Evolutionary conservation across 129 eudicot species (phyloP).

Genomic region (Helianthus tuberosus): DNA sequence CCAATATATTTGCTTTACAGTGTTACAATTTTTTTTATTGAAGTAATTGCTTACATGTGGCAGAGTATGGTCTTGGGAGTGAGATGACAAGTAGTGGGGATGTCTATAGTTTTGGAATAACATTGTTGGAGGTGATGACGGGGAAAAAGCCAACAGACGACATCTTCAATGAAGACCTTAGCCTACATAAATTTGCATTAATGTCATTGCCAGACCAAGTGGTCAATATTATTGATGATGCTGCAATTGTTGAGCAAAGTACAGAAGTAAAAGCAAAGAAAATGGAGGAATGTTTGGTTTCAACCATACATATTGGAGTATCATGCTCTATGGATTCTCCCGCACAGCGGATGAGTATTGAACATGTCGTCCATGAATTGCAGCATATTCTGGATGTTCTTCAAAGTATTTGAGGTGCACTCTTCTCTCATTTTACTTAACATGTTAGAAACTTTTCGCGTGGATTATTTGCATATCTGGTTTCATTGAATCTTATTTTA

Average conservation of each 20-base stretch:
- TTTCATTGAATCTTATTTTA: too few species aligned
- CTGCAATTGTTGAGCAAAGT: background rate
- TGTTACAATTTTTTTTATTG: too few species aligned
- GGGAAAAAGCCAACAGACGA: background rate
- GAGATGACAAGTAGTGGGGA: background rate
- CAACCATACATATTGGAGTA: background rate
- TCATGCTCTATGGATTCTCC: background rate
- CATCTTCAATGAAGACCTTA: background rate
- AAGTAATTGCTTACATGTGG: too few species aligned
- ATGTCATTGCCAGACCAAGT: background rate
- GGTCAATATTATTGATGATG: background rate
- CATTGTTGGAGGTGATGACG: background rate
- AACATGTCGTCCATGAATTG: background rate
- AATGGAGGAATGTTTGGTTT: background rate
- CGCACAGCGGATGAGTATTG: background rate
- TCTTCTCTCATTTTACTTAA: background rate
- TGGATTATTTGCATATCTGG: too few species aligned
- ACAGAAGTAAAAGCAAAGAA: background rate
- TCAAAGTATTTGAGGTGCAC: background rate
- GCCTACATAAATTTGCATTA: background rate
- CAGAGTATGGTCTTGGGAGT: background rate
- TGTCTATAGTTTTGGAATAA: background rate
- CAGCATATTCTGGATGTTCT: background rate
- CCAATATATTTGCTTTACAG: too few species aligned
- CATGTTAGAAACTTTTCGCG: too few species aligned